Conservation (phyloP, 345 rosid genomes). For the Dipteronia sinensis region DNA sequence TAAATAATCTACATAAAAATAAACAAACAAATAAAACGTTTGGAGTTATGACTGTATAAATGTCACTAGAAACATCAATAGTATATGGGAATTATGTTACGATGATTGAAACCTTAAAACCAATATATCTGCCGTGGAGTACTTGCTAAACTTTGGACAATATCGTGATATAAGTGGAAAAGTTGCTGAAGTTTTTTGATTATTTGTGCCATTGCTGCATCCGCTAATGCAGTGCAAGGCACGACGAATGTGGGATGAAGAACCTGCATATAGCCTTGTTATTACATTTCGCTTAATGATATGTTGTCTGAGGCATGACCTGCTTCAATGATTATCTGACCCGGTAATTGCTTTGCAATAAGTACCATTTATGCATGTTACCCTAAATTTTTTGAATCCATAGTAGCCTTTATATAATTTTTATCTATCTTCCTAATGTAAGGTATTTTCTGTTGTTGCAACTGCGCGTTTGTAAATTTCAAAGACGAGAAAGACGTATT, state of each 20-base stretch:
- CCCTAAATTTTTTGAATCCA: background rate
- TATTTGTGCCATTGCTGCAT: background rate
- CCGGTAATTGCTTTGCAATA: background rate
- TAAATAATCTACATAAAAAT: background rate
- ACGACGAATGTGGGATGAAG: background rate
- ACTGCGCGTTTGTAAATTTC: background rate
- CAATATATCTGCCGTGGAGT: background rate
- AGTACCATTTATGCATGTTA: background rate
- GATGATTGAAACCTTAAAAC: background rate
- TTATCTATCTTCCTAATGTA: background rate
- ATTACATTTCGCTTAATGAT: background rate
- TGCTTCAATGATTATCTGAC: background rate
- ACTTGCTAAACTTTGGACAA: background rate
- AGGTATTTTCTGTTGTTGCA: background rate
- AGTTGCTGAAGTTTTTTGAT: background rate
- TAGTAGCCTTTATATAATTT: background rate
- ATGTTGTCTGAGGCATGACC: background rate
- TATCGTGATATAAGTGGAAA: background rate
- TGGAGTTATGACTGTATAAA: constrained; percentile 9
- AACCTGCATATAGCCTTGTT: background rate
- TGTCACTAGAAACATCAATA: background rate
- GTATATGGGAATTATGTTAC: background rate
- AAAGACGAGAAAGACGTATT: background rate
- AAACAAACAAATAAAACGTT: background rate
- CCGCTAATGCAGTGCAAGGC: background rate